Percentiles rank a stretch among this genome's conserved stretches.
Conservation (phyloP, 495 filamentous ascomycete species). For the Xylaria intraflava region DNA sequence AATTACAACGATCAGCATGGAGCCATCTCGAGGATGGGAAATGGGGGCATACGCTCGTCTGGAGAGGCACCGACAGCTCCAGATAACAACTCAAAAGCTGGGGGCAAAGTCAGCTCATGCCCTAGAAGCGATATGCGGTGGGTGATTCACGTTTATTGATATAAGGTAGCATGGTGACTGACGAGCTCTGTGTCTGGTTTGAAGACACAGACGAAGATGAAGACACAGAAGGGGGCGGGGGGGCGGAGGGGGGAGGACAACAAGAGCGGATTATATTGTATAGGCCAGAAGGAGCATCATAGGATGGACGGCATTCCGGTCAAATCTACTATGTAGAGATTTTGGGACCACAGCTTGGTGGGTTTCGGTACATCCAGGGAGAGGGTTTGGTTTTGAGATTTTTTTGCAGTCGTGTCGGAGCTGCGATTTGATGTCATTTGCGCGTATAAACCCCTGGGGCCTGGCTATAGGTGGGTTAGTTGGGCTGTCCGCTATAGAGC, state of each 20-base stretch:
- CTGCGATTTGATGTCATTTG: too few relatives aligned
- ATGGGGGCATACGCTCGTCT: slow-evolving; percentile 65
- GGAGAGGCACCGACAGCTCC: slow-evolving; percentile 65
- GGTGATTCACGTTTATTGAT: slow-evolving; percentile 63
- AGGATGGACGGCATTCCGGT: neutral
- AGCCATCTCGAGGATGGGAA: neutral
- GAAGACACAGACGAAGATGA: neutral
- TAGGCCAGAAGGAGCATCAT: neutral
- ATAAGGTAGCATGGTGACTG: slow-evolving; percentile 69
- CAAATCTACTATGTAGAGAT: too few relatives aligned
- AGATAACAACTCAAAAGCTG: slow-evolving; percentile 61
- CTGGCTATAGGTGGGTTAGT: too few relatives aligned
- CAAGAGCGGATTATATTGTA: neutral
- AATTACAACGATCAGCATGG: slow-evolving; percentile 13
- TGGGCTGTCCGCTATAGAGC: too few relatives aligned
- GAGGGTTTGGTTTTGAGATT: too few relatives aligned
- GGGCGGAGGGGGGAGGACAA: neutral
- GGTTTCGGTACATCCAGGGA: too few relatives aligned
- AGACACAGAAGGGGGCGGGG: too few relatives aligned
- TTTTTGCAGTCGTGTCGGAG: too few relatives aligned
- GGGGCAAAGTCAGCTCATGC: slow-evolving; percentile 20
- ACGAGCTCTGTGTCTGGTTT: neutral
- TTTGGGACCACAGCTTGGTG: too few relatives aligned
- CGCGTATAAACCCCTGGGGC: too few relatives aligned
- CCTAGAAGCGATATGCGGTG: slow-evolving; percentile 3